Evolutionary conservation across 164 flowering plant species (phyloP).

Genomic region (Macadamia tetraphylla): DNA sequence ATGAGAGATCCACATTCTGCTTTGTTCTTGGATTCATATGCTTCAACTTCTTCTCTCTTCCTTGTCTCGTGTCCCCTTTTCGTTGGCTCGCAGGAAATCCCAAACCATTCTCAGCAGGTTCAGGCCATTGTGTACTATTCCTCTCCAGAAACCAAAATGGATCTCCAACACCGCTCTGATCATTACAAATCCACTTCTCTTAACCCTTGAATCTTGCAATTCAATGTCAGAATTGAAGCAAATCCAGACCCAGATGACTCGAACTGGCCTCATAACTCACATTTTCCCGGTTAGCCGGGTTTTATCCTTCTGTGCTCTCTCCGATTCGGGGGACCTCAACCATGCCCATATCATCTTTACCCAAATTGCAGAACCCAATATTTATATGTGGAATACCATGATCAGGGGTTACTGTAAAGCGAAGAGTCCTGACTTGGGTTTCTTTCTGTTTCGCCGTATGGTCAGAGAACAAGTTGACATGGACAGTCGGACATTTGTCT

Average conservation of each 20-base stretch:
- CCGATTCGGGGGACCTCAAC: constrained; percentile 42
- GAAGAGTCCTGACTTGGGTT: constrained; percentile 19
- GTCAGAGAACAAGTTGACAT: constrained; percentile 33
- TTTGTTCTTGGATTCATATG: not conserved
- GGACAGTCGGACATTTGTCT: constrained; percentile 53
- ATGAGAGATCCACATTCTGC: not conserved
- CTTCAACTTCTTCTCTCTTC: not conserved
- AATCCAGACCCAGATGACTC: constrained; percentile 61
- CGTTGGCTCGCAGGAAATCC: not conserved
- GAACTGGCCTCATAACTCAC: constrained; percentile 45
- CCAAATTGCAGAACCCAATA: constrained; percentile 41
- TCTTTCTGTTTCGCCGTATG: constrained; percentile 42
- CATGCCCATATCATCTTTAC: constrained; percentile 40
- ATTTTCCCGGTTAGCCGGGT: constrained; percentile 56
- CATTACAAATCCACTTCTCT: constrained; percentile 49
- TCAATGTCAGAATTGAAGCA: constrained; percentile 53
- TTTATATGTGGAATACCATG: constrained; percentile 66
- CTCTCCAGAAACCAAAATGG: constrained; percentile 33
- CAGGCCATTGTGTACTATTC: not conserved
- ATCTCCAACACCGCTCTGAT: constrained; percentile 30
- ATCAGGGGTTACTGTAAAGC: constrained; percentile 41
- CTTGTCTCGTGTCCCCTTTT: not conserved
- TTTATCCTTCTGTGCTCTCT: constrained; percentile 50
- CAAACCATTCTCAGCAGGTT: constrained; percentile 1
- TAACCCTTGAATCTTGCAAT: constrained; percentile 46